Evolutionary conservation across 805 yeast genomes (phyloP).

Genomic region (Yamadazyma insecticola): DNA sequence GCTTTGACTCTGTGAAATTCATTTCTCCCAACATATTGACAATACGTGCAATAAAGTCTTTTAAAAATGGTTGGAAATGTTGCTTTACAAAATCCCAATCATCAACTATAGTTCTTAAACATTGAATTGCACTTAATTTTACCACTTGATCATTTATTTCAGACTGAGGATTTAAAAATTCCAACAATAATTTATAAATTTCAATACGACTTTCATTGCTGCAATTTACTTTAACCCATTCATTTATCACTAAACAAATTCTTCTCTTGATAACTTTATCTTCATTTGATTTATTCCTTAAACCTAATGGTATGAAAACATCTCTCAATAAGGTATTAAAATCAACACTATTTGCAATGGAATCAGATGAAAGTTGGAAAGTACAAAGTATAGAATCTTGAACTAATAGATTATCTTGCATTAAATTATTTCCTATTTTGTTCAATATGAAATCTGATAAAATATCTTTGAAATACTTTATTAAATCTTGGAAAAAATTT

Average conservation of each 20-base stretch:
- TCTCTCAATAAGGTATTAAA: constrained; percentile 60
- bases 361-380: constrained; percentile 71
- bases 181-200: constrained; percentile 55
- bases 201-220: constrained; percentile 51
- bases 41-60: constrained; percentile 45
- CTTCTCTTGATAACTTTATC: constrained; percentile 69
- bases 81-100: constrained; percentile 82
- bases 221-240: constrained; percentile 73
- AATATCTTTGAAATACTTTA: constrained; percentile 55
- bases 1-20: constrained; percentile 66
- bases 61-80: constrained; percentile 62
- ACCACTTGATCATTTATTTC: constrained; percentile 73
- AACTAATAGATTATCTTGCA: constrained; percentile 47
- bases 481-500: constrained; percentile 71
- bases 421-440: constrained; percentile 47
- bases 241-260: constrained; percentile 67
- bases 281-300: constrained; percentile 41
- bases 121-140: constrained; percentile 64
- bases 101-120: constrained; percentile 64
- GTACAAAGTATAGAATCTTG: constrained; percentile 79
- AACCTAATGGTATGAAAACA: constrained; percentile 65
- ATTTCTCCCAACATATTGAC: constrained; percentile 48
- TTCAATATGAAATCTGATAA: constrained; percentile 52
- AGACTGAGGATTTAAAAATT: constrained; percentile 40
- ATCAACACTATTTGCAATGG: constrained; percentile 61